phyloP scores from a whole-genome alignment of 169 alveolate genomes.

The Eimeria necatrix region DNA sequence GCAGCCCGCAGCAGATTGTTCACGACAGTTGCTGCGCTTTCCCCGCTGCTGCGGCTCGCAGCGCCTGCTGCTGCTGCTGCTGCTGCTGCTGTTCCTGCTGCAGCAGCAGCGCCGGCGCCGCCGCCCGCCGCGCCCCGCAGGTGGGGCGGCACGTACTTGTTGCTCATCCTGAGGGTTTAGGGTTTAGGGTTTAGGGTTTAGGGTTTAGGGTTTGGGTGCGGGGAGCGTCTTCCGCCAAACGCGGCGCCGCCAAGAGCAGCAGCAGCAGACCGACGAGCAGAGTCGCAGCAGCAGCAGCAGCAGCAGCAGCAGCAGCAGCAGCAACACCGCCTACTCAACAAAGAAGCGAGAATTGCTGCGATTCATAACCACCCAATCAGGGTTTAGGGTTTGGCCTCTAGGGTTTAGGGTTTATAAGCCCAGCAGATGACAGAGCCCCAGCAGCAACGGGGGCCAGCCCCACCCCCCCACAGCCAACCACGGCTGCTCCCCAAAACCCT shows the following conservation, averaged over 20 bases:
- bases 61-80: constrained; percentile 7
- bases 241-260: constrained; percentile 41
- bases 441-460: not conserved
- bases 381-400: not conserved
- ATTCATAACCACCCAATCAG: not conserved
- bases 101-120: constrained; percentile 15
- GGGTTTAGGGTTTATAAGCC: constrained; percentile 19
- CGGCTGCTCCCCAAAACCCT: not conserved
- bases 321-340: not conserved
- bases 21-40: constrained; percentile 6
- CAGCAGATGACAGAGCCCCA: constrained; percentile 24
- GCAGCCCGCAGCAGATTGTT: constrained; percentile 23
- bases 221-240: too few relatives aligned
- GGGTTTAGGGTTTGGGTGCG: too few relatives aligned
- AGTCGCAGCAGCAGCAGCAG: constrained; percentile 28
- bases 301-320: not conserved
- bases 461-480: not conserved
- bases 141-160: constrained; percentile 71
- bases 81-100: constrained; percentile 22
- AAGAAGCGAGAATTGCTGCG: not conserved
- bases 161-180: not conserved
- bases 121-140: constrained; percentile 44
- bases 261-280: too few relatives aligned
- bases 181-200: too few relatives aligned
- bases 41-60: not conserved